Base-by-base conservation (phyloP, 257 asterid genomes). In the Paulownia fortunei region DNA sequence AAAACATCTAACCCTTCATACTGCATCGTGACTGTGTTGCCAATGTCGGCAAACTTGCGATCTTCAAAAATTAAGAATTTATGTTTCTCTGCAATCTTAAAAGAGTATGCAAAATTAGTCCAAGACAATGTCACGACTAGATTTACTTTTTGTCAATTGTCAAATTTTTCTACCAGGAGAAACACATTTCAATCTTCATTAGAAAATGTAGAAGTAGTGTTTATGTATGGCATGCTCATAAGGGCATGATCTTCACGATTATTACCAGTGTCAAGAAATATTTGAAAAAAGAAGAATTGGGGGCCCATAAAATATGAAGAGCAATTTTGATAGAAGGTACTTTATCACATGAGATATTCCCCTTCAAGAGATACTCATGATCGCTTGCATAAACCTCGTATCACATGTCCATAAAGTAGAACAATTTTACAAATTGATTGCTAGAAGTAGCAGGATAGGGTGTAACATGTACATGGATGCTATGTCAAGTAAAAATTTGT, bases 11-110 rank as follows among this genome's bases (percentile, higher is more conserved):
- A 91, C 99, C 97, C 93, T 80, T 84, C 98, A 81, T 93, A 93
- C 87, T 94, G 99, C 98, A 94, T 91, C 72, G 94, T 86, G 80
- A 84, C 99, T 2, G 97, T 94, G 89, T 92, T 92, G 47, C 99
- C 99, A 86, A 94, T 94, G 87, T 94, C 99, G 62, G 98, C 98
- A 76, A 94, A 94, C 79, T 94, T 94, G 66, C 97, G 91, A 83
- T 92, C 99, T 87, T 94, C 99, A 63, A 94, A 94, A 73, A 94
- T 89, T 76, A 92, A 83, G 84, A 94, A 94, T 81, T 89, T 88
- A 71, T 92, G 97, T 70, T 89, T 92, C 44, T 90, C 97, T 78
- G 96, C 99, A 81, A 94, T 91, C 99, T 92, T 81, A 80, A 81
- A 69, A 26, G 46, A 18, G 74, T 52, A 69, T 24, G 46, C 59